Base-by-base conservation (phyloP, 768 basidiomycete species). In the Grammothele lineata region DNA sequence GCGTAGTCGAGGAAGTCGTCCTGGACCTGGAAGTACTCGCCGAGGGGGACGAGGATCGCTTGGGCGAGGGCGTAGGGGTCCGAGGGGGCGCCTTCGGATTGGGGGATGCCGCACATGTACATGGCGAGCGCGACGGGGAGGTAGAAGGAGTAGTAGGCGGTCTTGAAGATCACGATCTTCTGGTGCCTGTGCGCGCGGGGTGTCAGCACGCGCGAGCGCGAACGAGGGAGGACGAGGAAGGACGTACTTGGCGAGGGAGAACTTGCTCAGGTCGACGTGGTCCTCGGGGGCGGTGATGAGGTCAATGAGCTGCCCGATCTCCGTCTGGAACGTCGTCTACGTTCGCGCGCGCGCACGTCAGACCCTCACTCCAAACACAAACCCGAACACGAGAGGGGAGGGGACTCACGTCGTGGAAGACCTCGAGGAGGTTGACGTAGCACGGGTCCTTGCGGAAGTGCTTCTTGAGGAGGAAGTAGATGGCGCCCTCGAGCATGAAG, bases 1-100 rank as follows among this genome's bases (percentile, higher is more conserved):
- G 87, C 84, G 63, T 81, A 96, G 67, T 99, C 96, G 58, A 98
- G 80, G 69, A 85, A 97, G 69, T 98, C 95, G 63, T 98, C 95
- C 68, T 99, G 95, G 49, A 95, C 77, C 69, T 99, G 95, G 83
- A 98, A 98, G 70, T 98, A 99, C 67, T 96, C 93, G 39, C 95
- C 95, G 47, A 98, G 77, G 4, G 90, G 90, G 45, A 98, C 70
- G 34, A 98, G 80, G 64, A 99, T 93, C 37, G 79, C 76, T 30
- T 80, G 71, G 0, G 94, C 87, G 54, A 81, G 63, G 35, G 83
- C 77, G 73, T 89, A 95, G 4, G 85, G 79, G 39, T 74, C 71
- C 48, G 39, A 72, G 70, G 61, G 65, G 64, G 69, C 67, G 59
- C 69, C 61, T n/a, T n/a, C n/a, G 27, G 70, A 63, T 36, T 70